Evolutionary conservation across 2,329 filamentous ascomycete genomes (phyloP), one percentile per base, ranked within the genome.

Genomic region (Aspergillus puulaauensis): DNA sequence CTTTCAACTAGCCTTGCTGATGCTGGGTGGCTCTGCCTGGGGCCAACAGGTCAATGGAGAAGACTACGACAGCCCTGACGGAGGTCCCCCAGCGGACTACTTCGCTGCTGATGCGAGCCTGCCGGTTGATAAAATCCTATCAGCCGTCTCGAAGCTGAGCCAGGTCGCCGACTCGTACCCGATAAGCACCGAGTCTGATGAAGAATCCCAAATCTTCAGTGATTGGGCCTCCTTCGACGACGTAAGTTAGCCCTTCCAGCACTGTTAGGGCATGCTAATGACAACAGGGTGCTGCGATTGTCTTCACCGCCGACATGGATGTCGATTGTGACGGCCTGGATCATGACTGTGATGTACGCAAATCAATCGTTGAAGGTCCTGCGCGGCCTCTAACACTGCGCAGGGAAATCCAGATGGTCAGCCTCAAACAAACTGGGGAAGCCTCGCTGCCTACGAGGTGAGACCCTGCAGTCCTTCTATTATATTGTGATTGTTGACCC

Each of bases 321-420:
- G 70, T 72, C 1, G 70, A 72, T 53, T 72, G 70, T 31, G 70
- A 72, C 52, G 70, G 70, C 1, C 52, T 69, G 4, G 61, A 72
- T 41, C 63, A 65, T 31, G 56, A 61, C 9, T 72, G 70, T 58
- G 61, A 64, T 51, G 70, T 31, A 31, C 27, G 9, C 27, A 31
- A 31, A 11, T 70, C 51, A 9, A 52, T 2, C 41, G 3, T 15
- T 4, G 1, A 39, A 21, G 8, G 23, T 17, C 2, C 23, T 21
- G 2, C 8, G 0, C 2, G 24, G 11, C 2, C 19, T 43, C 4
- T 31, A 11, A 33, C 6, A 9, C 21, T 7, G 5, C 50, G 2
- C 17, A 72, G 70, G 69, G 68, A 24, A 72, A 71, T 37, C 57
- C 54, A 3, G 68, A 72, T 41, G 68, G 69, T 4, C 64, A 64